Conservation (phyloP, 345 rosid species). For the Hevea brasiliensis region DNA sequence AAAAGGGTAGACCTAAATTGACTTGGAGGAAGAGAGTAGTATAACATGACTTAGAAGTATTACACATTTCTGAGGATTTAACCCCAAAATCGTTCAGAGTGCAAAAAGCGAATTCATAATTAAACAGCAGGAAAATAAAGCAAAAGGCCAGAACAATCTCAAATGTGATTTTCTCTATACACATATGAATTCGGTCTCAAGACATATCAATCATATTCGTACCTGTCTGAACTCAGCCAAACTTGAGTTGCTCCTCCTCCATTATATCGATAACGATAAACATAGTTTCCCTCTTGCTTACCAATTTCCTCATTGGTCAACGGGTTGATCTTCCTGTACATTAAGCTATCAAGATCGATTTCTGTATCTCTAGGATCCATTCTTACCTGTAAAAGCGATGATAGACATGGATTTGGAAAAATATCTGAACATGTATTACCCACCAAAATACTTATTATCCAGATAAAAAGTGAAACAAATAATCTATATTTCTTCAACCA, state of each 20-base stretch:
- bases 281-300: conserved; percentile 91
- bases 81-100: too few relatives aligned
- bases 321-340: conserved; percentile 57
- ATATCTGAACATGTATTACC: neutral
- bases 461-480: conserved; percentile 18
- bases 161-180: neutral
- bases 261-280: conserved; percentile 91
- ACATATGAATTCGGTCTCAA: neutral
- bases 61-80: too few relatives aligned
- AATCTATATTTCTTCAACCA: neutral
- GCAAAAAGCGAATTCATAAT: too few relatives aligned
- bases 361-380: conserved; percentile 92
- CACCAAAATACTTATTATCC: neutral
- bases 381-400: conserved; percentile 59
- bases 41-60: too few relatives aligned
- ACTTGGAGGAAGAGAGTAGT: too few relatives aligned
- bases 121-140: neutral
- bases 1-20: too few relatives aligned
- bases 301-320: conserved; percentile 75
- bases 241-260: conserved; percentile 99
- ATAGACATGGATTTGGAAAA: conserved; percentile 4
- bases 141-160: neutral
- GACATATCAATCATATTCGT: neutral
- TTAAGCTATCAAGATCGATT: conserved; percentile 62
- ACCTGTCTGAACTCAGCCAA: conserved; percentile 97